Percentiles rank a stretch among this genome's conserved stretches.
Evolutionary conservation across 2,329 filamentous ascomycete species (phyloP).

Genomic region (Hymenoscyphus fructigenus): DNA sequence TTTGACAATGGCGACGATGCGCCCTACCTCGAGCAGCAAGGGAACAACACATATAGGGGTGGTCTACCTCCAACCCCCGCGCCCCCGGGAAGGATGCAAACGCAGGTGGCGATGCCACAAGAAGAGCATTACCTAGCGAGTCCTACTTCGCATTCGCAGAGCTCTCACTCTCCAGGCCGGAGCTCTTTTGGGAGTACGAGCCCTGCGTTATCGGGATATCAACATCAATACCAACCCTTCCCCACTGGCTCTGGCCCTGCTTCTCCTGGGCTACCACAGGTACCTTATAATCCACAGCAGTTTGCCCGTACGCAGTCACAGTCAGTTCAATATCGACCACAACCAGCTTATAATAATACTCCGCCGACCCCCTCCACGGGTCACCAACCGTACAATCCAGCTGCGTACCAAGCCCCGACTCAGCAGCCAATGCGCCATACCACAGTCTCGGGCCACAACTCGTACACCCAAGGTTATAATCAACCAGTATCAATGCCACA

Average conservation of each 20-base stretch:
- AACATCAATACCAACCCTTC: conserved; percentile 52
- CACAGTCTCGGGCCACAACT: conserved; percentile 55
- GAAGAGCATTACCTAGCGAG: conserved; percentile 63
- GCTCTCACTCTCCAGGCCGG: conserved; percentile 30
- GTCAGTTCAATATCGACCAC: conserved; percentile 46
- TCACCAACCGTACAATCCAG: conserved; percentile 67
- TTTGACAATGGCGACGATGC: conserved; percentile 76
- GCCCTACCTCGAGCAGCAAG: conserved; percentile 46
- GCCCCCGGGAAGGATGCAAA: conserved; percentile 27
- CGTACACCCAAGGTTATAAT: conserved; percentile 43
- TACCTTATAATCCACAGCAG: conserved; percentile 62
- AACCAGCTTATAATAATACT: conserved; percentile 52
- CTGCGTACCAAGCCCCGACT: conserved; percentile 43
- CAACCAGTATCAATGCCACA: conserved; percentile 39
- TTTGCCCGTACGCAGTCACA: conserved; percentile 47
- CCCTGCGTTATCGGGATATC: conserved; percentile 45
- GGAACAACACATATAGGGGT: conserved; percentile 33
- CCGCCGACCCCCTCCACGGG: conserved; percentile 49
- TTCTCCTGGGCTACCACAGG: conserved; percentile 40
- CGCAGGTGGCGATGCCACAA: conserved; percentile 32
- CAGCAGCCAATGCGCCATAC: conserved; percentile 56
- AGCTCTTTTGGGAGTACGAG: conserved; percentile 30
- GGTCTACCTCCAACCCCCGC: conserved; percentile 27
- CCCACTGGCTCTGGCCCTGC: conserved; percentile 32
- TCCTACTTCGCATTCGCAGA: conserved; percentile 20